Evolutionary conservation across 2,329 filamentous ascomycete genomes (phyloP), one percentile per base, ranked within the genome.

Genomic region (Lojkania enalia): DNA sequence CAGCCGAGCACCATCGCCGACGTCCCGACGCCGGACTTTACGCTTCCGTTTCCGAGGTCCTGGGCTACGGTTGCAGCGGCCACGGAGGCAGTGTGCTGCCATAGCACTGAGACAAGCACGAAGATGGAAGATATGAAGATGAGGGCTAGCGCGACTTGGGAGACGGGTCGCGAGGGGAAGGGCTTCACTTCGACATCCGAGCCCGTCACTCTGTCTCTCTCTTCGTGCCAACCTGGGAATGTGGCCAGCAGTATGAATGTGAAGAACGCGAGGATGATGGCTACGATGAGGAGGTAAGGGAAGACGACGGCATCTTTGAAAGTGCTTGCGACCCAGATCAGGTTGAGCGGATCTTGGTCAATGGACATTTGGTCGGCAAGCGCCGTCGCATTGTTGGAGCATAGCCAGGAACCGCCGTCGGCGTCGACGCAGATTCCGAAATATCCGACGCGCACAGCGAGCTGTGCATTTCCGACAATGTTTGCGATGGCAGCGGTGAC

Each of bases 301-400:
- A 99, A 99, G 33, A 99, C 92, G 68, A 99, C 94, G 74, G 91
- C 92, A 71, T 97, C 90, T 72, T 97, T 97, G 76, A 99, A 99
- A 56, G 95, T 95, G 59, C 87, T 86, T 18, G 94, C 92, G 43
- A 99, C 83, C 94, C 92, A 99, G 61, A 99, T 91, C 63, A 99
- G 76, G 71, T 99, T 99, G 64, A 99, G 78, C 29, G 94, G 94
- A 74, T 99, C 94, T 71, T 96, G 88, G 64, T 96, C 90, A 31
- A 95, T 83, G 15, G 82, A 86, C 32, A 97, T 82, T 72, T 96
- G 86, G 69, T 94, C 87, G 27, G 94, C 92, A 36, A 99, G 80
- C 2, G 90, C 85, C 2, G 92, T 96, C 15, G 94, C 94, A 71
- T 99, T 99, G 78, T 96, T 95, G 70, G 88, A 94, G 80, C 94